A percentile compares a stretch with the other conserved stretches of the same genome.
Conservation (phyloP, 1,139 yeast genomes). For the Hansenula sp. region DNA sequence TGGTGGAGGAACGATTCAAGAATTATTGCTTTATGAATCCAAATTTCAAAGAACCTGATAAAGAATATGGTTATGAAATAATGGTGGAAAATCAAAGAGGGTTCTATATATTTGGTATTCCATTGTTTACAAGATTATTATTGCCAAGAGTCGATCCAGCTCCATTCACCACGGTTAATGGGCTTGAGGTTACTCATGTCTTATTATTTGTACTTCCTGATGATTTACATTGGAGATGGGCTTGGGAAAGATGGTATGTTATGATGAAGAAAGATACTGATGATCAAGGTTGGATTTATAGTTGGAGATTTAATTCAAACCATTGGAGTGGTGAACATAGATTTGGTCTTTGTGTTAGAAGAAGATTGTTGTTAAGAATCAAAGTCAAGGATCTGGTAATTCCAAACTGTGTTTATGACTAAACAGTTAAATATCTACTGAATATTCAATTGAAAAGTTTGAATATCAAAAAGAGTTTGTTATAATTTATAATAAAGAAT, state of each 20-base stretch:
- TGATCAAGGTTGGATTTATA: slow-evolving; percentile 72
- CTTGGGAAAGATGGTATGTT: slow-evolving; percentile 61
- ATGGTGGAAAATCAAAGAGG: slow-evolving; percentile 57
- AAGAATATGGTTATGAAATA: slow-evolving; percentile 28
- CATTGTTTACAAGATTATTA: slow-evolving; percentile 41
- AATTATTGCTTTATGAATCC: slow-evolving; percentile 1
- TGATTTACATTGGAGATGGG: slow-evolving; percentile 49
- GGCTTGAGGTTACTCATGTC: slow-evolving; percentile 23
- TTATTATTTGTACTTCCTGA: slow-evolving; percentile 37
- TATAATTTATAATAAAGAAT: too few species aligned
- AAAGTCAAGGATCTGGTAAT: slow-evolving; percentile 21
- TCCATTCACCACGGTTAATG: slow-evolving; percentile 35
- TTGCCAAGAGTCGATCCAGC: slow-evolving; percentile 42
- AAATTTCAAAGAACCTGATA: not conserved
- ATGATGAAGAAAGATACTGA: slow-evolving; percentile 61
- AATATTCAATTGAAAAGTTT: not conserved
- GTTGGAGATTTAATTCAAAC: slow-evolving; percentile 42
- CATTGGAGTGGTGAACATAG: slow-evolving; percentile 61
- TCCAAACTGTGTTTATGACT: too few species aligned
- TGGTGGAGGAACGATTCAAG: slow-evolving; percentile 1
- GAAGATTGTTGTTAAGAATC: slow-evolving; percentile 58
- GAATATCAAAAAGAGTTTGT: not conserved
- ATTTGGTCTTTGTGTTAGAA: slow-evolving; percentile 51
- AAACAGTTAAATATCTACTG: too few species aligned
- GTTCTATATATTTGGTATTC: slow-evolving; percentile 47